These are phyloP conservation scores for Penicillium sp. DNA, from an alignment of 2,329 filamentous ascomycete species.

Conservation along the genomic window DNA sequence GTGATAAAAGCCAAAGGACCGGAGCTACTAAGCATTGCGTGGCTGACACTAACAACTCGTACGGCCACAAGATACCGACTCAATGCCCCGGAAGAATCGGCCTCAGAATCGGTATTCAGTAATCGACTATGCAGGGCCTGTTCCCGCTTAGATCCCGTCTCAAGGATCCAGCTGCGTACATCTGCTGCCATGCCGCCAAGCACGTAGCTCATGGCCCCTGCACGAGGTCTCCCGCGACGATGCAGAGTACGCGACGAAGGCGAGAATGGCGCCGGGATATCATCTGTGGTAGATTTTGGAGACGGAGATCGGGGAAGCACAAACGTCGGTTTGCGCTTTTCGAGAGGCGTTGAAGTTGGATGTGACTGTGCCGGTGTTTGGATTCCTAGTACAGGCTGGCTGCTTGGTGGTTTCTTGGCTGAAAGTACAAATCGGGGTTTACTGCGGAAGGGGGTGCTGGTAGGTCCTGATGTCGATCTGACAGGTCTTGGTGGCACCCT, in stretches of 20 bases:
- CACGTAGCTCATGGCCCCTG: slow-evolving; percentile 27
- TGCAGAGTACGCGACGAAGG: slow-evolving; percentile 33
- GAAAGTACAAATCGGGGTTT: slow-evolving; percentile 34
- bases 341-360: slow-evolving; percentile 10
- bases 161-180: slow-evolving; percentile 44
- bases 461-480: slow-evolving; percentile 16
- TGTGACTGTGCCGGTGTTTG: slow-evolving; percentile 18
- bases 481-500: slow-evolving; percentile 4
- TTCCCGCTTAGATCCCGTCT: slow-evolving; percentile 36
- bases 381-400: slow-evolving; percentile 10
- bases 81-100: background rate
- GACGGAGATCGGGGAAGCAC: slow-evolving; percentile 40
- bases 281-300: slow-evolving; percentile 22
- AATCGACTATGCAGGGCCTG: background rate
- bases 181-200: slow-evolving; percentile 43
- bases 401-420: slow-evolving; percentile 21
- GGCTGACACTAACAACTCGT: slow-evolving; percentile 17
- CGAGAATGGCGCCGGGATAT: slow-evolving; percentile 36
- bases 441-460: slow-evolving; percentile 25
- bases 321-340: slow-evolving; percentile 36
- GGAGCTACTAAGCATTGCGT: slow-evolving; percentile 23
- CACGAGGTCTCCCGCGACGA: slow-evolving; percentile 30
- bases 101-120: background rate
- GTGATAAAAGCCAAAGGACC: slow-evolving; percentile 28
- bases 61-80: slow-evolving; percentile 21